phyloP scores from a whole-genome alignment of 2,329 filamentous ascomycete genomes.

The Trematosphaeria pertusa region DNA sequence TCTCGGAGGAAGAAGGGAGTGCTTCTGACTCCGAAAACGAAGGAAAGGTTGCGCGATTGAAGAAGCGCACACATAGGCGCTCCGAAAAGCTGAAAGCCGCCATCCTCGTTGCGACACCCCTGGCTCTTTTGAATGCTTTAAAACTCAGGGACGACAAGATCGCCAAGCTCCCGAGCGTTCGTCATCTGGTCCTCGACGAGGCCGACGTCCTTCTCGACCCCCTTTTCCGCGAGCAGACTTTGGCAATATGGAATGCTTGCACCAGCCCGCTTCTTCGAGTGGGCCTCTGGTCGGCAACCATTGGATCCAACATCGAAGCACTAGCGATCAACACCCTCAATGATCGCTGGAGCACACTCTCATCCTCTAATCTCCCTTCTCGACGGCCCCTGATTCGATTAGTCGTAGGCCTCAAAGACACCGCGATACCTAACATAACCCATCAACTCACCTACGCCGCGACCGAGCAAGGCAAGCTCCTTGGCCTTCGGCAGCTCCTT shows the following conservation, averaged over 20 bases:
- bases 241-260: conserved; percentile 83
- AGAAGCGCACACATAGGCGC: conserved; percentile 46
- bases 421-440: conserved; percentile 87
- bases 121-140: conserved; percentile 78
- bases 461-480: conserved; percentile 90
- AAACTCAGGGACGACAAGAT: conserved; percentile 54
- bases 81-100: conserved; percentile 72
- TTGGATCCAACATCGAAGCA: conserved; percentile 90
- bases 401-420: conserved; percentile 96
- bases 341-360: conserved; percentile 43
- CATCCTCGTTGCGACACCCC: conserved; percentile 80
- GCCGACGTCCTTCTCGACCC: conserved; percentile 93
- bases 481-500: conserved; percentile 87
- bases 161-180: conserved; percentile 69
- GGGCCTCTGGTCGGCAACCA: conserved; percentile 94
- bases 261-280: conserved; percentile 72
- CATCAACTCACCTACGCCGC: conserved; percentile 91
- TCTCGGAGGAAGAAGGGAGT: conserved; percentile 39
- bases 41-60: conserved; percentile 37
- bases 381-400: conserved; percentile 72
- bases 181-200: conserved; percentile 84
- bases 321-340: conserved; percentile 70
- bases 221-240: conserved; percentile 87
- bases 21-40: conserved; percentile 11
- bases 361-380: conserved; percentile 47